Evolutionary conservation across 345 rosid genomes (phyloP).

Genomic region (Populus davidiana): DNA sequence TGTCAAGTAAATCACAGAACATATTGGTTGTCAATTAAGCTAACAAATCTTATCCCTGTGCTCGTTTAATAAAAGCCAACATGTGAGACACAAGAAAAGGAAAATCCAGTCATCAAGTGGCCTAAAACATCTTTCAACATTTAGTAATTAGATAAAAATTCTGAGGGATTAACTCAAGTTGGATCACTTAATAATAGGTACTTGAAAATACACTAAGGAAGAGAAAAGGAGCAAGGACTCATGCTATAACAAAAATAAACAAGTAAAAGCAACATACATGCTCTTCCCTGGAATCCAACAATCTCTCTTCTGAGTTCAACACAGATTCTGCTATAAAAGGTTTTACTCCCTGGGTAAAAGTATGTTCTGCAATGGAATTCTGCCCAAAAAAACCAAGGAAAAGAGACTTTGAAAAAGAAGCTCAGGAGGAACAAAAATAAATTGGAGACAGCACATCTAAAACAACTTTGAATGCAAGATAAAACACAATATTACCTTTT

Average conservation of each 20-base stretch:
- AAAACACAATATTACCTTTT: constrained; percentile 45
- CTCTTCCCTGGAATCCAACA: constrained; percentile 23
- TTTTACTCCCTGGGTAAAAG: constrained; percentile 32
- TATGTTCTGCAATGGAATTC: constrained; percentile 32
- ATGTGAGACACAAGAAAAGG: not conserved
- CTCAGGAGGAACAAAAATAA: not conserved
- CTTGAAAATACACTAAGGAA: not conserved
- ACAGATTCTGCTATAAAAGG: constrained; percentile 26
- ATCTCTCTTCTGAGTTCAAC: constrained; percentile 25
- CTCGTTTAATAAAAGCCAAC: not conserved
- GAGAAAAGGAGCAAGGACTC: not conserved
- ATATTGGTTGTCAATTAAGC: too few species aligned
- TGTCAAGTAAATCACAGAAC: too few species aligned
- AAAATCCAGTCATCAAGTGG: not conserved
- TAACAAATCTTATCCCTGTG: not conserved
- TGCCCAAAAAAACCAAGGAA: constrained; percentile 16
- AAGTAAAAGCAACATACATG: constrained; percentile 20
- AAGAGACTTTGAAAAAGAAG: not conserved
- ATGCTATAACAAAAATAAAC: constrained; percentile 1
- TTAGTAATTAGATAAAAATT: too few species aligned
- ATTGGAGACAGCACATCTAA: not conserved
- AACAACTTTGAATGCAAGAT: not conserved
- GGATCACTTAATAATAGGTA: too few species aligned
- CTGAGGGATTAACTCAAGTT: too few species aligned
- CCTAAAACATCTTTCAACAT: too few species aligned